Conservation (phyloP, 768 basidiomycete genomes). For the Tulasnella sp. region DNA sequence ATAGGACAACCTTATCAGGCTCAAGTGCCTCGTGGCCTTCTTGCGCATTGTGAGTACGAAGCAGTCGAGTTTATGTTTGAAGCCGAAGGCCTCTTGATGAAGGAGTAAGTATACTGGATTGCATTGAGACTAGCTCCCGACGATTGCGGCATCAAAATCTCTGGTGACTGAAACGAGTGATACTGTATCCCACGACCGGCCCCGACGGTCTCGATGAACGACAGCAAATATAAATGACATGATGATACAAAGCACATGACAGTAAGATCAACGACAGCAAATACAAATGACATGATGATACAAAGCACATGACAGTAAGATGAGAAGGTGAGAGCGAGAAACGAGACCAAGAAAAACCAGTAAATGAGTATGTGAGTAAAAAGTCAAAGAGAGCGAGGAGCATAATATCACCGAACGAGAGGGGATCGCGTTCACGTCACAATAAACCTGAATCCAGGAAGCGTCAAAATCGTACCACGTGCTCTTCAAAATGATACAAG, state of each 20-base stretch:
- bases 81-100: no score
- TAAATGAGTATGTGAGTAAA: background rate
- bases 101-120: no score
- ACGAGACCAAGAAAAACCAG: no score
- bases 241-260: background rate
- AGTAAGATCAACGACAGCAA: background rate
- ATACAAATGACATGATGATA: background rate
- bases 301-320: background rate
- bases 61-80: no score
- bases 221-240: background rate
- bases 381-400: background rate
- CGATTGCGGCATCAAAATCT: no score
- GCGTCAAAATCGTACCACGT: background rate
- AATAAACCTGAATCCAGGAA: background rate
- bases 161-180: background rate
- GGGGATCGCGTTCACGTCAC: background rate
- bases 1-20: no score
- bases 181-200: background rate
- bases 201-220: background rate
- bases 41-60: no score
- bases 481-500: background rate
- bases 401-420: background rate
- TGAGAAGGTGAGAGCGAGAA: background rate
- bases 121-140: no score
- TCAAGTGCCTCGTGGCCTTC: no score